These are phyloP conservation scores for Claviceps paspali DNA, from an alignment of 2,329 filamentous ascomycete species.

Conservation along the genomic window DNA sequence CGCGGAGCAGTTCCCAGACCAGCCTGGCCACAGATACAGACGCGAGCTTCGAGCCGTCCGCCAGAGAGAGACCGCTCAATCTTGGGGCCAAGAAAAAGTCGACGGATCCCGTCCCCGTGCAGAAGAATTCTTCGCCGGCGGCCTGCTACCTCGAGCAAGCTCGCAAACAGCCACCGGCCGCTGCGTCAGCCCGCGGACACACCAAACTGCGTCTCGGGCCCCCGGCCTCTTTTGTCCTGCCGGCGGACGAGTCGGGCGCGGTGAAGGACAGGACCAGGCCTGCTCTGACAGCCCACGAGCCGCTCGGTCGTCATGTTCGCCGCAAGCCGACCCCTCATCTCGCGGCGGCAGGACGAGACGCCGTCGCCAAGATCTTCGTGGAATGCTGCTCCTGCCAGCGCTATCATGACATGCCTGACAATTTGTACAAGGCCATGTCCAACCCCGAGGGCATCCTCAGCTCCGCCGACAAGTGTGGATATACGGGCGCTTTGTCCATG, in stretches of 20 bases:
- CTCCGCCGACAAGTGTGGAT: conserved; percentile 30
- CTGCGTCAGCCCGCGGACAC: conserved; percentile 3
- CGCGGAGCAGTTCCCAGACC: conserved; percentile 8
- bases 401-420: conserved; percentile 50
- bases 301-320: conserved; percentile 4
- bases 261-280: background rate
- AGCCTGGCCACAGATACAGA: conserved; percentile 5
- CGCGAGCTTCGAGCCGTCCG: conserved; percentile 18
- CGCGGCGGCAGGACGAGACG: conserved; percentile 16
- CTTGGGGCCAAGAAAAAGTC: conserved; percentile 9
- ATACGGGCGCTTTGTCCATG: conserved; percentile 41
- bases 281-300: background rate
- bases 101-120: background rate
- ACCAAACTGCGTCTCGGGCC: conserved; percentile 9
- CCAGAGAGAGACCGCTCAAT: conserved; percentile 24
- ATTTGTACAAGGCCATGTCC: conserved; percentile 49
- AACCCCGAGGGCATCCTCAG: conserved; percentile 39
- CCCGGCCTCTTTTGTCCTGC: conserved; percentile 9
- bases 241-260: background rate
- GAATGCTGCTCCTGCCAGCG: conserved; percentile 50
- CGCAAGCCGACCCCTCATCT: conserved; percentile 5
- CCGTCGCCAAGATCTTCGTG: conserved; percentile 47
- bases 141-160: conserved; percentile 11
- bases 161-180: conserved; percentile 7
- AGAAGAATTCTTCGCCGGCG: conserved; percentile 3